phyloP scores from a whole-genome alignment of 1,284 basidiomycete species.

The Ustilago curta region DNA sequence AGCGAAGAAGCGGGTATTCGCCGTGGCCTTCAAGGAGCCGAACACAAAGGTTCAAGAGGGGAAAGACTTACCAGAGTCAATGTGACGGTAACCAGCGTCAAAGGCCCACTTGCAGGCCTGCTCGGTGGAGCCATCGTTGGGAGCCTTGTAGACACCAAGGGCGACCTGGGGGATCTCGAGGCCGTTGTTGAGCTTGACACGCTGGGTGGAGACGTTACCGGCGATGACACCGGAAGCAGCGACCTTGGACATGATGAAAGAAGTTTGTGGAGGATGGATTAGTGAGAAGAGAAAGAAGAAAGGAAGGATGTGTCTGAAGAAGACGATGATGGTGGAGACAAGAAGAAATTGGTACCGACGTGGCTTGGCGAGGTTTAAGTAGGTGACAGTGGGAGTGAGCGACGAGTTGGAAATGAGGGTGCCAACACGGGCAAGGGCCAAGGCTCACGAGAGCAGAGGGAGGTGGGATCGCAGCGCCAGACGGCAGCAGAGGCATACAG shows the following conservation, averaged over 20 bases:
- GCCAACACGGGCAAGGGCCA: conserved; percentile 3
- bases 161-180: conserved; percentile 66
- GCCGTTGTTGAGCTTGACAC: conserved; percentile 65
- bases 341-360: conserved; percentile 9
- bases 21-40: background rate
- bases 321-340: conserved; percentile 19
- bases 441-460: background rate
- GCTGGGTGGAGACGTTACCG: conserved; percentile 64
- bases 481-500: background rate
- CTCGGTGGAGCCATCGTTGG: conserved; percentile 68
- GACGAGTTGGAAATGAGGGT: conserved; percentile 4
- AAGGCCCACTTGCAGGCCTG: conserved; percentile 68
- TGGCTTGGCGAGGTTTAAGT: conserved; percentile 42
- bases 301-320: background rate
- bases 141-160: conserved; percentile 68
- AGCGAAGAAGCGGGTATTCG: background rate
- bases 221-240: conserved; percentile 45
- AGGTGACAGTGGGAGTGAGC: conserved; percentile 11
- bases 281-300: conserved; percentile 6
- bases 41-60: too few relatives aligned
- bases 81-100: conserved; percentile 68
- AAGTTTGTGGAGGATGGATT: conserved; percentile 8
- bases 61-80: conserved; percentile 61
- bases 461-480: conserved; percentile 3
- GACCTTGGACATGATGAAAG: conserved; percentile 48